Evolutionary conservation across 306 rosid genomes (phyloP).

Genomic region (Medicago arabica): DNA sequence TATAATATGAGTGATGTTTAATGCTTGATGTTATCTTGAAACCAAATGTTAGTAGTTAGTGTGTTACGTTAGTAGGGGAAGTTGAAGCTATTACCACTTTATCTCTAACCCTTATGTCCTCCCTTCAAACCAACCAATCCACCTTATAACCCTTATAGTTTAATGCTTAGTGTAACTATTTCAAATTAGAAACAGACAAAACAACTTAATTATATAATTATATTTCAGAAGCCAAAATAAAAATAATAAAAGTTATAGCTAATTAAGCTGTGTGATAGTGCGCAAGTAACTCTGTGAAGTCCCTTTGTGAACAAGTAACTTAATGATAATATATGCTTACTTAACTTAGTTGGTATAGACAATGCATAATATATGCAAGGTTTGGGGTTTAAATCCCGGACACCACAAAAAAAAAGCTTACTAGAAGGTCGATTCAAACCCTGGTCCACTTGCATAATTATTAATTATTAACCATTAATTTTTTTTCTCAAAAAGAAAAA

Average conservation of each 20-base stretch:
- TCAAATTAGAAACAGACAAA: not conserved
- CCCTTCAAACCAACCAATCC: not conserved
- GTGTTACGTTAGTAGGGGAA: not conserved
- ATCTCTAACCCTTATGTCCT: not conserved
- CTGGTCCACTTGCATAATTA: no score
- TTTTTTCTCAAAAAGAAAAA: no score
- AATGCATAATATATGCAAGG: no score
- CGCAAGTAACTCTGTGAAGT: not conserved
- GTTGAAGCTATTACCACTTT: not conserved
- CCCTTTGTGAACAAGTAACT: constrained; percentile 9
- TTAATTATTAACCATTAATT: no score
- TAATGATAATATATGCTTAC: no score
- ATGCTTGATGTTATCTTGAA: no score
- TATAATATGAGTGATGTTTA: no score
- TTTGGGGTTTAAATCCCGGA: no score
- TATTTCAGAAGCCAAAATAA: not conserved
- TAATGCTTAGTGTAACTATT: not conserved
- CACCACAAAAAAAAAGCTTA: no score
- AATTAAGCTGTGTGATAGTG: not conserved
- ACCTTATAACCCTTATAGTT: constrained; percentile 3
- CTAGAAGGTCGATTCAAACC: no score
- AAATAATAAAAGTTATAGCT: constrained; percentile 7
- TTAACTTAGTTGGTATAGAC: no score
- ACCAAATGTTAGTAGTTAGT: not conserved
- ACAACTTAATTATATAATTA: not conserved